Base-by-base conservation (phyloP, 2,329 filamentous ascomycete species). In the Chrysoporthe cubensis region DNA sequence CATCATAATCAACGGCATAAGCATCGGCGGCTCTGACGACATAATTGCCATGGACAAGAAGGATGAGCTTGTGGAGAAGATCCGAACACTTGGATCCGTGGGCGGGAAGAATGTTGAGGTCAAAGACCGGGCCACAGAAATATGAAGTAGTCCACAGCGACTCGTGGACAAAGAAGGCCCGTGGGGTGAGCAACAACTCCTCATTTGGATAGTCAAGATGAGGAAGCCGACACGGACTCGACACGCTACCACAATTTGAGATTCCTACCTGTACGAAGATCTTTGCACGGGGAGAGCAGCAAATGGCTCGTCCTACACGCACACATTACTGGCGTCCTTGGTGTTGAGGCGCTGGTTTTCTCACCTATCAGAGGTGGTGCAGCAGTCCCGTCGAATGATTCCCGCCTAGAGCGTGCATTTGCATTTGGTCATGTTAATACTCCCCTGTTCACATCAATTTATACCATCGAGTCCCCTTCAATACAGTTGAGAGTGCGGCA, bases 1-100 rank as follows among this genome's bases (percentile, higher is more conserved):
- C 76, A 86, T 98, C 46, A 85, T 99, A 73, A 85, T 99, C 74
- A 92, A 93, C 74, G 94, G 93, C 58, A 89, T 90, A 78, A 96
- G 91, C 78, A 93, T 98, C 70, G 96, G 96, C 59, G 96, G 96
- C 32, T 89, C 93, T 62, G 95, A 98, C 76, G 93, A 97, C 69
- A 87, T 99, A 66, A 86, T 88, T 61, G 89, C 87, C 37, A 82
- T 98, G 69, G 88, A 94, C 76, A 78, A 82, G 40, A 84, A 85
- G 43, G 89, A 90, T 71, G 86, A 87, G 67, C 82, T 98, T 70
- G 85, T 88, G 8, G 85, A 87, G 66, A 96, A 89, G 77, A 85
- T 98, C 71, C 88, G 87, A 77, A 85, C 85, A 37, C 83, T 97
- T 76, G 68, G 68, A 13, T 68, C 66, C 58, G 68, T 70, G 46